Conservation (phyloP, 768 basidiomycete species). For the Steccherinum ochraceum region DNA sequence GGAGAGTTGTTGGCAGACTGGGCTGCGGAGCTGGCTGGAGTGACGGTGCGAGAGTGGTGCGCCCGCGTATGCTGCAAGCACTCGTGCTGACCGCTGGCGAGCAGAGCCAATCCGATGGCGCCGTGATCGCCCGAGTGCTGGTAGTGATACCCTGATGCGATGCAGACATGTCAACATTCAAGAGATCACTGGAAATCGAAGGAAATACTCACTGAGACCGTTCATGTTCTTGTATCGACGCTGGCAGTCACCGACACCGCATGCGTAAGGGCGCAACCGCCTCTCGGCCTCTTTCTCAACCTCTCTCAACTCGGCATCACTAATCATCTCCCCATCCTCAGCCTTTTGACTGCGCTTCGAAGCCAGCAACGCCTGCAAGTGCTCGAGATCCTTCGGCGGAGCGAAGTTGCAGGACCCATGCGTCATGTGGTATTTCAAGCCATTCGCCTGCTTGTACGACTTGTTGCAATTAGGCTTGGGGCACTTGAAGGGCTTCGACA, state of each 20-base stretch:
- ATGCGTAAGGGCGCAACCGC: slow-evolving; percentile 78
- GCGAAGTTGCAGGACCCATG: slow-evolving; percentile 93
- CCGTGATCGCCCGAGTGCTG: slow-evolving; percentile 96
- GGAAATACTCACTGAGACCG: slow-evolving; percentile 51
- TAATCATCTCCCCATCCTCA: slow-evolving; percentile 28
- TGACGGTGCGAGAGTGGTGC: slow-evolving; percentile 17
- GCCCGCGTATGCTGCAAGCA: slow-evolving; percentile 31
- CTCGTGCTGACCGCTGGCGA: slow-evolving; percentile 70
- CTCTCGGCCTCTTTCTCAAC: slow-evolving; percentile 83
- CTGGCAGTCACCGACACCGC: slow-evolving; percentile 80
- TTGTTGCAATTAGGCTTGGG: slow-evolving; percentile 96
- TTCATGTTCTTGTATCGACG: slow-evolving; percentile 99
- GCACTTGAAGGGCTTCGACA: slow-evolving; percentile 86
- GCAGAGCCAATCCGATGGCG: slow-evolving; percentile 75
- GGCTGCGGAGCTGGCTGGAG: slow-evolving; percentile 11
- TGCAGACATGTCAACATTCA: slow-evolving; percentile 5
- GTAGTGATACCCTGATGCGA: slow-evolving; percentile 69
- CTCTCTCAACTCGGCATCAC: slow-evolving; percentile 58
- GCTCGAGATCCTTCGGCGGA: slow-evolving; percentile 79
- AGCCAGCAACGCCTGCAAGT: slow-evolving; percentile 66
- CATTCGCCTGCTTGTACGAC: slow-evolving; percentile 92
- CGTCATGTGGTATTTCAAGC: slow-evolving; percentile 91
- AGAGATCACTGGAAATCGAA: neutral
- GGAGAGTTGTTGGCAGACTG: slow-evolving; percentile 10
- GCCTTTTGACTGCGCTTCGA: slow-evolving; percentile 34